These are phyloP conservation scores for Trichoderma gamsii DNA, from an alignment of 495 filamentous ascomycete genomes.

Conservation along the genomic window DNA sequence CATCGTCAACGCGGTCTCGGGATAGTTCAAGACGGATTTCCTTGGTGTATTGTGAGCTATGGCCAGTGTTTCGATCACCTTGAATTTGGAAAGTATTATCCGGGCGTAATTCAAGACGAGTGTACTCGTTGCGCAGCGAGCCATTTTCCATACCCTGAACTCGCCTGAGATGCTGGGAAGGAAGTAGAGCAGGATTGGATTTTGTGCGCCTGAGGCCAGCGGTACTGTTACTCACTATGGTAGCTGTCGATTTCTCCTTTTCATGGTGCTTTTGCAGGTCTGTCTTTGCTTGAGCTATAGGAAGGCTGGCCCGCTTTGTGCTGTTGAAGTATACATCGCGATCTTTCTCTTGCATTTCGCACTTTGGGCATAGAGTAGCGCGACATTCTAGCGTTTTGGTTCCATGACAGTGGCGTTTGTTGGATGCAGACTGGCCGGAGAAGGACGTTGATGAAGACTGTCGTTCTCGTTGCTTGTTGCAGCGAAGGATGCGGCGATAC, in stretches of 20 bases:
- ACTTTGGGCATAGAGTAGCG: background rate
- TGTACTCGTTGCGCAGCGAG: slow-evolving; percentile 12
- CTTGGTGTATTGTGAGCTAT: too few species aligned
- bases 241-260: background rate
- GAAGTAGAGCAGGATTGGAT: background rate
- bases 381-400: background rate
- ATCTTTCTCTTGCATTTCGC: background rate
- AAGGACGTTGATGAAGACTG: background rate
- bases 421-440: background rate
- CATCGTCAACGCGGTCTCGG: too few species aligned
- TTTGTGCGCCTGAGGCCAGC: too few species aligned
- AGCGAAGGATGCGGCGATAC: background rate
- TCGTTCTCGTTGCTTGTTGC: background rate
- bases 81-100: background rate
- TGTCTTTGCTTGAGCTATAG: background rate
- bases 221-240: background rate
- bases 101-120: background rate
- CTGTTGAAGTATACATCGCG: background rate
- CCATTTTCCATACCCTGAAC: background rate
- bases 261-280: background rate
- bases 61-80: too few species aligned
- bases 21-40: background rate
- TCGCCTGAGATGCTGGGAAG: background rate
- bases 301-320: background rate
- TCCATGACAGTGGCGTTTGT: background rate